phyloP scores from a whole-genome alignment of 345 rosid genomes.

The Atalantia buxifolia region DNA sequence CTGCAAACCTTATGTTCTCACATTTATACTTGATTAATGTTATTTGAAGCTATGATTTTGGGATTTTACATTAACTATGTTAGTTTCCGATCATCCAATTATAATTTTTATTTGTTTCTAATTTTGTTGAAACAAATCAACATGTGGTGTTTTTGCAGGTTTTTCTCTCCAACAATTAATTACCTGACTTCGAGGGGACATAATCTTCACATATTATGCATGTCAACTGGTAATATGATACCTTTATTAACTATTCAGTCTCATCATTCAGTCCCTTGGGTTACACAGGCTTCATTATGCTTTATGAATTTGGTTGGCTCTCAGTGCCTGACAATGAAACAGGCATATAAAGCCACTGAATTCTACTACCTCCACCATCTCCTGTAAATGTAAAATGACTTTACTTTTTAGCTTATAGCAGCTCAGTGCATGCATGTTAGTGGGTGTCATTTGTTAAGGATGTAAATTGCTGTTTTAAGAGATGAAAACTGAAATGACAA shows the following conservation, averaged over 20 bases:
- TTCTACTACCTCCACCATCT: neutral
- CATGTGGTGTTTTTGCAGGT: constrained; percentile 41
- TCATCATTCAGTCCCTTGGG: neutral
- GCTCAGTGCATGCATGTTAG: neutral
- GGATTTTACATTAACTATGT: neutral
- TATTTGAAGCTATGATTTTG: neutral
- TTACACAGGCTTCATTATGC: neutral
- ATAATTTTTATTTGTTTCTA: neutral
- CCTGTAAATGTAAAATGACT: neutral
- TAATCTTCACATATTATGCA: constrained; percentile 66
- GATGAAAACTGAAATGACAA: neutral
- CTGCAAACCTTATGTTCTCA: neutral
- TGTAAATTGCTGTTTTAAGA: neutral
- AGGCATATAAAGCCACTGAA: neutral
- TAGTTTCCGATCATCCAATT: no score
- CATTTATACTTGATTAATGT: neutral
- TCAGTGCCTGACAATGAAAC: neutral
- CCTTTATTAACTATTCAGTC: no score
- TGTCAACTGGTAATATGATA: constrained; percentile 57
- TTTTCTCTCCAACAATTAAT: constrained; percentile 84
- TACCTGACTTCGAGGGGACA: constrained; percentile 59
- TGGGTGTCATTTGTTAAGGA: neutral
- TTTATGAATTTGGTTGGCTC: neutral
- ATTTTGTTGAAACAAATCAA: neutral
- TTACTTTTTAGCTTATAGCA: neutral